Evolutionary conservation across 1,284 basidiomycete species (phyloP).

Genomic region (Vanrija pseudolonga): DNA sequence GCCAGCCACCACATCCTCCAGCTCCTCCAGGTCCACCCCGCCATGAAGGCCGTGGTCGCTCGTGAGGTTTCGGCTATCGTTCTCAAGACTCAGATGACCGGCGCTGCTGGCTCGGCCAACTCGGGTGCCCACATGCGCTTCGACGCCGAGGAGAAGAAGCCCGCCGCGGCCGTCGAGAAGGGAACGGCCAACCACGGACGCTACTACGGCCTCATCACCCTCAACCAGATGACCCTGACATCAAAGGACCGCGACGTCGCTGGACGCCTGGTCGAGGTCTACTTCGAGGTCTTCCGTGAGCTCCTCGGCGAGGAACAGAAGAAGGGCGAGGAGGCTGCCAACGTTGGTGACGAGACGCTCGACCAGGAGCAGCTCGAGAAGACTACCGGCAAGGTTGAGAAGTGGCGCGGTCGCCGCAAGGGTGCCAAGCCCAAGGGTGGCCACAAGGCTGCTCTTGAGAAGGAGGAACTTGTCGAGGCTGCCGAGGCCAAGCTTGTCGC

Average conservation of each 20-base stretch:
- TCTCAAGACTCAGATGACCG: slow-evolving; percentile 58
- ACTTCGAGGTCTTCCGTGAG: slow-evolving; percentile 93
- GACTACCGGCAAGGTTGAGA: slow-evolving; percentile 49
- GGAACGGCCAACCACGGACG: slow-evolving; percentile 63
- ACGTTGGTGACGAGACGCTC: slow-evolving; percentile 43
- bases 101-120: slow-evolving; percentile 49
- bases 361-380: slow-evolving; percentile 43
- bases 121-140: slow-evolving; percentile 46
- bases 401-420: slow-evolving; percentile 47
- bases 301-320: slow-evolving; percentile 60
- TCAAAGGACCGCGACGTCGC: slow-evolving; percentile 71
- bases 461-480: slow-evolving; percentile 65
- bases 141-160: slow-evolving; percentile 41
- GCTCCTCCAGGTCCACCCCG: slow-evolving; percentile 83
- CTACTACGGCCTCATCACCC: slow-evolving; percentile 88
- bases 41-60: slow-evolving; percentile 88
- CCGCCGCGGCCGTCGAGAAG: slow-evolving; percentile 31
- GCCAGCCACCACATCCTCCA: slow-evolving; percentile 86
- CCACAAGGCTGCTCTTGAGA: slow-evolving; percentile 35
- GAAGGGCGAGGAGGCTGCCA: slow-evolving; percentile 41
- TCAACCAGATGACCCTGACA: slow-evolving; percentile 87
- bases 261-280: slow-evolving; percentile 79
- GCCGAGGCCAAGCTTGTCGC: slow-evolving; percentile 79
- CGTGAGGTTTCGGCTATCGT: slow-evolving; percentile 80
- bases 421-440: slow-evolving; percentile 44